Percentiles rank a stretch among this genome's conserved stretches.
Conservation (phyloP, 108 stramenopile genomes). For the Skeletonema marinoi region DNA sequence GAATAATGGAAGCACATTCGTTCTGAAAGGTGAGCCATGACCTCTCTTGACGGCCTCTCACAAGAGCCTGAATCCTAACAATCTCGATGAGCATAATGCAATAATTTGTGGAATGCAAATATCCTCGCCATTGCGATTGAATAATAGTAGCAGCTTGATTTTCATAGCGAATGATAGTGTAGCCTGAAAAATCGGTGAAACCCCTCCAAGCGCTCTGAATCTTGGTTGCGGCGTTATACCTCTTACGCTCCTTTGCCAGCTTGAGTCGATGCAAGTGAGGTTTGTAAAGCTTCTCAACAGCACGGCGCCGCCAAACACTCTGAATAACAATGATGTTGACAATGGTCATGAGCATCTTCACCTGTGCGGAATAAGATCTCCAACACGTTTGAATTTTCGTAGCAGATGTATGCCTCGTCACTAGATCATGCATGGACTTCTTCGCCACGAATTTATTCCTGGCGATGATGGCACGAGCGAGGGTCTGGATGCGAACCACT, state of each 20-base stretch:
- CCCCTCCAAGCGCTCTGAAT: constrained; percentile 19
- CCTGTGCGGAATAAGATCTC: constrained; percentile 59
- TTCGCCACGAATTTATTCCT: constrained; percentile 23
- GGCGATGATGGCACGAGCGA: constrained; percentile 24
- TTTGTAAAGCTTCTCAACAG: constrained; percentile 33
- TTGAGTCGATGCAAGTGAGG: constrained; percentile 34
- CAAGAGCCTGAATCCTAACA: constrained; percentile 69
- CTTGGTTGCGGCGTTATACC: constrained; percentile 8
- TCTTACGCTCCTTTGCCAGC: constrained; percentile 30
- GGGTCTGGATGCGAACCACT: constrained; percentile 28
- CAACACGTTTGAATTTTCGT: constrained; percentile 50
- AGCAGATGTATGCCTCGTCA: constrained; percentile 28
- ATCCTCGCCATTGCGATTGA: constrained; percentile 56
- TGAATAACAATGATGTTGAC: constrained; percentile 75
- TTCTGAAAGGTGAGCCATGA: constrained; percentile 46
- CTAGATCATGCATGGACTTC: constrained; percentile 21
- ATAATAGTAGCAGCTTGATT: constrained; percentile 20
- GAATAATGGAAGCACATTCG: constrained; percentile 76
- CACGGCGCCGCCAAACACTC: constrained; percentile 60
- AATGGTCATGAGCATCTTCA: constrained; percentile 53
- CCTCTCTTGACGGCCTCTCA: constrained; percentile 60
- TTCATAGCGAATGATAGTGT: background rate
- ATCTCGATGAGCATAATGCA: constrained; percentile 66
- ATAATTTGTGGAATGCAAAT: constrained; percentile 68
- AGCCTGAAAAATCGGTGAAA: background rate